phyloP scores from a whole-genome alignment of 306 rosid species.

The Spatholobus suberectus region DNA sequence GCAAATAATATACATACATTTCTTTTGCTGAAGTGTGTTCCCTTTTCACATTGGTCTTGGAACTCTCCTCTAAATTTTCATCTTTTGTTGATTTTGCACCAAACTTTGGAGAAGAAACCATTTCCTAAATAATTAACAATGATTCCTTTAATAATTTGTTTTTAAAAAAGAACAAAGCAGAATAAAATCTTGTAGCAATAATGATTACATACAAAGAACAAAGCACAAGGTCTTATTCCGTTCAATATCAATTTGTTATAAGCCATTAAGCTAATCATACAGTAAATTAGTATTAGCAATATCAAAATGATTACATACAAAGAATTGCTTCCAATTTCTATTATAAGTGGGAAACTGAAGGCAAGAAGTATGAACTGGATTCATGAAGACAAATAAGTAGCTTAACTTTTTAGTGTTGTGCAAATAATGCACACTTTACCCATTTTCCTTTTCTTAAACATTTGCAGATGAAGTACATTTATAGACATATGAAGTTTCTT shows the following conservation, averaged over 20 bases:
- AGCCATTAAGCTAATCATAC: neutral
- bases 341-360: conserved; percentile 21
- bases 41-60: conserved; percentile 68
- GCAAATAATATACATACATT: conserved; percentile 46
- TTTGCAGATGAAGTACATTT: no score
- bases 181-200: conserved; percentile 6
- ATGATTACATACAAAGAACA: no score
- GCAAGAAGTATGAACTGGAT: neutral
- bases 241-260: conserved; percentile 19
- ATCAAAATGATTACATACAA: conserved; percentile 7
- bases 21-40: conserved; percentile 61
- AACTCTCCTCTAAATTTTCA: conserved; percentile 55
- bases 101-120: conserved; percentile 56
- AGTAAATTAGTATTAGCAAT: neutral
- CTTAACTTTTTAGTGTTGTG: neutral
- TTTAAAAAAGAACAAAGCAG: neutral
- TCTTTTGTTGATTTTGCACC: conserved; percentile 53
- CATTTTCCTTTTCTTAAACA: no score
- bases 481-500: no score
- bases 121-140: conserved; percentile 55
- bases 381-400: conserved; percentile 19
- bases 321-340: neutral
- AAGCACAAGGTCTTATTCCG: no score
- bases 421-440: conserved; percentile 15
- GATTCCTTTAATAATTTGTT: neutral